Percentiles rank a stretch among this genome's conserved stretches.
Evolutionary conservation across 108 stramenopile genomes (phyloP).

Genomic region (Phaeodactylum tricornutum): DNA sequence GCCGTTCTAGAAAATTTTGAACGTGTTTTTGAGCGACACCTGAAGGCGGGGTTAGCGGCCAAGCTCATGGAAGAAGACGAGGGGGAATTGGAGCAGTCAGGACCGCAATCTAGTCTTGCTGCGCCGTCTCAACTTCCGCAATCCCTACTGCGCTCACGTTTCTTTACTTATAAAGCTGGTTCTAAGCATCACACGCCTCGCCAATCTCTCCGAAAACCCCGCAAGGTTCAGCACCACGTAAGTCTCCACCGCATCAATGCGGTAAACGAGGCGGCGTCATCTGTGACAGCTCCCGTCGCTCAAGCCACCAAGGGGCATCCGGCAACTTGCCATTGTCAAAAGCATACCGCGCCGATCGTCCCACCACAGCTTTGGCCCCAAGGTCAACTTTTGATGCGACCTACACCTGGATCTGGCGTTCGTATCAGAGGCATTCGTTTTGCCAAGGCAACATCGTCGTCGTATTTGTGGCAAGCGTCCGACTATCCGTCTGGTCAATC

Average conservation of each 20-base stretch:
- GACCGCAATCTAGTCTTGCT: neutral
- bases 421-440: constrained; percentile 43
- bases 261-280: neutral
- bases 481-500: no score
- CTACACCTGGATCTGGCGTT: constrained; percentile 42
- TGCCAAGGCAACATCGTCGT: constrained; percentile 25
- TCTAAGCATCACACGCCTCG: neutral
- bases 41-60: constrained; percentile 21
- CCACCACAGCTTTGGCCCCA: constrained; percentile 32
- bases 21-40: constrained; percentile 45
- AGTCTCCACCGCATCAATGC: neutral
- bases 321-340: neutral
- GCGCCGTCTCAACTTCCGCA: constrained; percentile 5
- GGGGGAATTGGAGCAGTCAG: constrained; percentile 9
- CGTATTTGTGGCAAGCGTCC: constrained; percentile 28
- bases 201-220: constrained; percentile 1
- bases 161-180: neutral
- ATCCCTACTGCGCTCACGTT: neutral
- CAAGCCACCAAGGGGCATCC: neutral
- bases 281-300: neutral
- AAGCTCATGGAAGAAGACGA: constrained; percentile 23
- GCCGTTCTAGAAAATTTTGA: constrained; percentile 50
- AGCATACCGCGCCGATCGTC: neutral
- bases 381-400: constrained; percentile 45
- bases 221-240: no score